Evolutionary conservation across 2,329 filamentous ascomycete genomes (phyloP).

Genomic region (Stemphylium lycopersici): DNA sequence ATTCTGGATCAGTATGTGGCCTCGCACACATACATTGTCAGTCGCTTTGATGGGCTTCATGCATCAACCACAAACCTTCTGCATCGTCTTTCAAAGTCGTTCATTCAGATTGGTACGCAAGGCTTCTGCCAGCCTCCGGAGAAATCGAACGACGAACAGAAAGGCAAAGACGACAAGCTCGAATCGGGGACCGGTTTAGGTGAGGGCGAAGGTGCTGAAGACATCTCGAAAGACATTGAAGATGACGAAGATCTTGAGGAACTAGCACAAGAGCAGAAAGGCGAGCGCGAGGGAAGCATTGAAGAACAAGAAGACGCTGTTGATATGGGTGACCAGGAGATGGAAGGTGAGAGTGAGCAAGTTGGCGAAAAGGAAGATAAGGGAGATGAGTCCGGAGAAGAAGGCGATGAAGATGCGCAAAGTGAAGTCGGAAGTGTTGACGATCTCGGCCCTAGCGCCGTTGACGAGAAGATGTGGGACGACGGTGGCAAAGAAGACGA

Average conservation of each 20-base stretch:
- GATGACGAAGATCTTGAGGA: slow-evolving; percentile 93
- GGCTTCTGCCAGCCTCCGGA: slow-evolving; percentile 93
- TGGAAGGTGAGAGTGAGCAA: slow-evolving; percentile 83
- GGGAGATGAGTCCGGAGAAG: slow-evolving; percentile 58
- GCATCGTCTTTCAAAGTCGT: slow-evolving; percentile 75
- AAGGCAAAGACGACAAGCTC: slow-evolving; percentile 75
- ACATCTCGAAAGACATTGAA: slow-evolving; percentile 96
- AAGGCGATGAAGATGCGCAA: slow-evolving; percentile 70
- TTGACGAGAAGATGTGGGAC: slow-evolving; percentile 99
- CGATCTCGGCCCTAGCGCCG: slow-evolving; percentile 83
- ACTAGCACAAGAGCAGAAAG: slow-evolving; percentile 81
- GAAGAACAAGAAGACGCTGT: slow-evolving; percentile 84
- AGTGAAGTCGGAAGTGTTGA: slow-evolving; percentile 91
- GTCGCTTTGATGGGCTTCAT: slow-evolving; percentile 69
- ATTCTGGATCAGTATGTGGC: slow-evolving; percentile 75
- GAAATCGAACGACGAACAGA: slow-evolving; percentile 68
- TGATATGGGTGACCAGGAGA: slow-evolving; percentile 90
- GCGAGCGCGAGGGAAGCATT: slow-evolving; percentile 66
- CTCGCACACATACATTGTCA: slow-evolving; percentile 65
- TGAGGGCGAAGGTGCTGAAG: slow-evolving; percentile 92
- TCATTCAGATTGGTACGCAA: slow-evolving; percentile 77
- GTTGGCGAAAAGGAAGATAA: slow-evolving; percentile 60
- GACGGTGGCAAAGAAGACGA: slow-evolving; percentile 78
- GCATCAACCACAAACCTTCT: slow-evolving; percentile 74
- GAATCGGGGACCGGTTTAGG: slow-evolving; percentile 93